Evolutionary conservation across 2,329 filamentous ascomycete genomes (phyloP), one percentile per base, ranked within the genome.

Genomic region (Apiospora pterosperma): DNA sequence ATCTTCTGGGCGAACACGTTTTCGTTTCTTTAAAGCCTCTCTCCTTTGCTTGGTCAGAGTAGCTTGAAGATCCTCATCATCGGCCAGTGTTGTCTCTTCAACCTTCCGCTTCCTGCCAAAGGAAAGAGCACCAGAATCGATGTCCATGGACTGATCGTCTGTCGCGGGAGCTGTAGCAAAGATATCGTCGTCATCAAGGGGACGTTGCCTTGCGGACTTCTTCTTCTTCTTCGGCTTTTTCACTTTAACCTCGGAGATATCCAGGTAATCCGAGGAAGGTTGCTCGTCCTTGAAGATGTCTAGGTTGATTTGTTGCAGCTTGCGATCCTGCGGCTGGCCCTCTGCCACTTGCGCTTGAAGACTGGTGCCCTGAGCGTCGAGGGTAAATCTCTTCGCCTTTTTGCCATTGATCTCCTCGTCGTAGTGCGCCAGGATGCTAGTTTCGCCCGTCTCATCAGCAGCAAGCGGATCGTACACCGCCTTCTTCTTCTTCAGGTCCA

Each of bases 171-270:
- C 79, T 3, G 76, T 68, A 1, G 82, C 81, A 65, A 88, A 83
- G 5, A 89, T 79, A 61, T 87, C 87, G 64, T 90, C 87, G 36
- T 89, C 87, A 48, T 89, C 87, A n/a, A 83, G 79, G 1, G 84
- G 84, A 69, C 90, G 91, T 74, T 91, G 88, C 61, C 92, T 85
- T 2, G 90, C 92, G 28, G 87, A 84, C 76, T 93, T 95, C 81
- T 95, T 96, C 78, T 95, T 96, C 78, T 89, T 97, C 79, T 97
- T 97, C 0, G 92, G 90, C 76, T 97, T 99, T 80, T 93, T 96
- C 68, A 98, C 86, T 77, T 97, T 99, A 73, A 97, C 87, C 70
- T 96, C 90, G 1, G 91, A 92, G 19, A 90, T 80, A 67, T 97
- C 93, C 68, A 96, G 83, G 76, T 99, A 99, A 76, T 99, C 96